These are phyloP conservation scores for Lasiodiplodia sp. DNA, from an alignment of 2,329 filamentous ascomycete species.

Conservation along the genomic window DNA sequence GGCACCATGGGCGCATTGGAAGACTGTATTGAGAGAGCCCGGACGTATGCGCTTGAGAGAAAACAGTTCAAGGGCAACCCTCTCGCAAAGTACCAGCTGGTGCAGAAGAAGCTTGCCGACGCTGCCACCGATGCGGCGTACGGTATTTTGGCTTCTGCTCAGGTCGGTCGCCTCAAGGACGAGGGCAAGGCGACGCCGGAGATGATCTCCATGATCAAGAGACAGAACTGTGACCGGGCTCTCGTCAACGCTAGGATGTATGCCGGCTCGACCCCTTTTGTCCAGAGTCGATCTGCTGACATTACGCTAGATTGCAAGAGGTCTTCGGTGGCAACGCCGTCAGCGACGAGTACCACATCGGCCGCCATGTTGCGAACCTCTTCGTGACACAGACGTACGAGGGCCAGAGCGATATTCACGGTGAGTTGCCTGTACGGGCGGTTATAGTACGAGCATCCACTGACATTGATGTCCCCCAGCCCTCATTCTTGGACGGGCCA, in stretches of 20 bases:
- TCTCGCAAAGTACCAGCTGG: constrained; percentile 91
- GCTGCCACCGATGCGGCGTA: constrained; percentile 90
- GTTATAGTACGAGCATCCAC: not conserved
- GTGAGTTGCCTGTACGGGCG: constrained; percentile 62
- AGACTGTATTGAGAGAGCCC: constrained; percentile 82
- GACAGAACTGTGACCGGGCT: constrained; percentile 95
- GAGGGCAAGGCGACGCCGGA: constrained; percentile 86
- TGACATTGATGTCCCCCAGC: constrained; percentile 38
- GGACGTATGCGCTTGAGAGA: constrained; percentile 88
- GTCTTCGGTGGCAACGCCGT: constrained; percentile 98
- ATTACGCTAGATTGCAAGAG: constrained; percentile 74
- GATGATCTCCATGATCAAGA: constrained; percentile 97
- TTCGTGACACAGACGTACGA: constrained; percentile 99
- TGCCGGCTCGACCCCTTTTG: constrained; percentile 37
- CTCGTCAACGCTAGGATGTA: constrained; percentile 76
- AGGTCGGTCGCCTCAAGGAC: constrained; percentile 93
- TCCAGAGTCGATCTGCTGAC: constrained; percentile 30
- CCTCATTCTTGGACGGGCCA: constrained; percentile 59
- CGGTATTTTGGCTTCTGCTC: constrained; percentile 86
- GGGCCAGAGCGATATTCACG: constrained; percentile 96
- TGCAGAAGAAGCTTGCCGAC: constrained; percentile 97
- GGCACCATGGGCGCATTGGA: constrained; percentile 94
- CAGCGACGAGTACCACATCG: constrained; percentile 95
- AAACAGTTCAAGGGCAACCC: constrained; percentile 97
- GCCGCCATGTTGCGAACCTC: constrained; percentile 91